phyloP scores from a whole-genome alignment of 202 grass and related monocot genomes.

The Sporobolus alterniflorus region DNA sequence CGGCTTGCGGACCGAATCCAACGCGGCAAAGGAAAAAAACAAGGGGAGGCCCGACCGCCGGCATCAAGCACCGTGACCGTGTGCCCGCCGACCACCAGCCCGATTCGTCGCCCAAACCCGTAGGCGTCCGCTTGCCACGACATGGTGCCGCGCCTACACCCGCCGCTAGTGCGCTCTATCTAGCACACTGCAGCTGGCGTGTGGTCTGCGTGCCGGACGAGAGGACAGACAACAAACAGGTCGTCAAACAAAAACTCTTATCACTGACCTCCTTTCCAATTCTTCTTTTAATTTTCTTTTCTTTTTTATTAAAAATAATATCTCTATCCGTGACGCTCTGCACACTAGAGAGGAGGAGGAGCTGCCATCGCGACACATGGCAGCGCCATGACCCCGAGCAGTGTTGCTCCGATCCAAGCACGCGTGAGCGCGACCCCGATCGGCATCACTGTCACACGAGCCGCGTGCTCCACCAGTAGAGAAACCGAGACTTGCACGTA shows the following conservation, averaged over 20 bases:
- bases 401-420: neutral
- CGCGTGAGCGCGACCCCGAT: neutral
- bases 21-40: neutral
- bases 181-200: too few species aligned
- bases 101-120: neutral
- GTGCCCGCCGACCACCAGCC: neutral
- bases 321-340: too few species aligned
- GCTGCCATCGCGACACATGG: conserved; percentile 5
- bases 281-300: too few species aligned
- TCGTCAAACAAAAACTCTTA: too few species aligned
- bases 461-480: conserved; percentile 23
- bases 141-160: neutral
- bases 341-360: too few species aligned
- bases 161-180: too few species aligned
- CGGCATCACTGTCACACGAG: conserved; percentile 30
- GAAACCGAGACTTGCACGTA: conserved; percentile 35
- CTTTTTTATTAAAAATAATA: too few species aligned
- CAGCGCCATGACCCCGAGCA: neutral
- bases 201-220: too few species aligned
- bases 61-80: conserved; percentile 18
- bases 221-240: too few species aligned
- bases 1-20: conserved; percentile 27
- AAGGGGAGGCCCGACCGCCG: neutral
- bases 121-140: neutral
- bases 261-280: too few species aligned